A percentile compares a stretch with the other conserved stretches of the same genome.
These are phyloP conservation scores for Lonicera japonica DNA, from an alignment of 129 eudicot genomes.

Conservation along the genomic window DNA sequence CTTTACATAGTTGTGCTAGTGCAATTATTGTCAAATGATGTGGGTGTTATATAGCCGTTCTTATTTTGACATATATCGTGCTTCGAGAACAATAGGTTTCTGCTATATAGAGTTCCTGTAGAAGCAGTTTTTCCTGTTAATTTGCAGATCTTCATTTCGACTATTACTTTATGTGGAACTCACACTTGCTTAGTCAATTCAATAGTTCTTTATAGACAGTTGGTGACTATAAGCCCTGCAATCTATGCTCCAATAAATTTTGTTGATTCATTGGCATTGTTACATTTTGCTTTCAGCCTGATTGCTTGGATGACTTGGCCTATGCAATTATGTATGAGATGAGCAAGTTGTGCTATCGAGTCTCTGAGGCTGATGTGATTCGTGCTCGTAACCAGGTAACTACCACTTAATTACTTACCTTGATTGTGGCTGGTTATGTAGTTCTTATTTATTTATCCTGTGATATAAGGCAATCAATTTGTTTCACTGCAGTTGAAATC, in stretches of 20 bases:
- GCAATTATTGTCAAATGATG: no score
- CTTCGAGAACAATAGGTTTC: no score
- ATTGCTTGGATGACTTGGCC: slow-evolving; percentile 83
- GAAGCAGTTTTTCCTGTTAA: no score
- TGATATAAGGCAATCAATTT: background rate
- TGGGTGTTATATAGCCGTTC: no score
- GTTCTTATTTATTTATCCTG: background rate
- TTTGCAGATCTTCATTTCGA: no score
- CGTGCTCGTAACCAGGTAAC: slow-evolving; percentile 94
- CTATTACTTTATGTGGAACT: no score
- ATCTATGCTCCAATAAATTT: background rate
- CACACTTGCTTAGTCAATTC: no score
- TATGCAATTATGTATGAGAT: slow-evolving; percentile 79
- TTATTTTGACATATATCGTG: no score
- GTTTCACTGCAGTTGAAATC: slow-evolving; percentile 49
- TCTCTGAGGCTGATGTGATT: slow-evolving; percentile 67
- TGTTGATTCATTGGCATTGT: background rate
- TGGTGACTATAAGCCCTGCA: background rate
- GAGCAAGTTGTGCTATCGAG: slow-evolving; percentile 66
- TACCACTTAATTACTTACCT: background rate
- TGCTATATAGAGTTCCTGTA: no score
- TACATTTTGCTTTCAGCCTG: slow-evolving; percentile 50
- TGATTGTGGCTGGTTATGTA: background rate
- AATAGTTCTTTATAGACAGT: background rate
- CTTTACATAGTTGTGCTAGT: no score